Evolutionary conservation across 1,284 basidiomycete species (phyloP), one percentile per base, ranked within the genome.

Genomic region (Ganoderma leucocontextum): DNA sequence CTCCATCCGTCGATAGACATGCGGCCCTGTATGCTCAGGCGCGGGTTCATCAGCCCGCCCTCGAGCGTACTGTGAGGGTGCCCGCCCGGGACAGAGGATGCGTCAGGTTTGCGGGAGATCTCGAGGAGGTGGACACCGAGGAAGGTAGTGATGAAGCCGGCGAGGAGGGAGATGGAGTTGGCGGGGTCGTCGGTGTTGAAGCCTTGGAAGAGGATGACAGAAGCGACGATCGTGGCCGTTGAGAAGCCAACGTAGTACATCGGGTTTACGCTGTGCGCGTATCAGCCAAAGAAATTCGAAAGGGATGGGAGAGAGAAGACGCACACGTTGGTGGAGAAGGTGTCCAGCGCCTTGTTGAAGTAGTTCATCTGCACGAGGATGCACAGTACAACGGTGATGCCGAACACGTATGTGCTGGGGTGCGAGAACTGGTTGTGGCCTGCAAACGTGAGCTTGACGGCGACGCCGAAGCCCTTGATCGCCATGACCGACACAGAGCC

Each of bases 171-270:
- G 57, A 96, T 77, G 39, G 94, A 94, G 80, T 95, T 94, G 44
- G 89, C 88, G 4, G 90, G 91, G 70, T 91, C 91, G 22, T 91
- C 89, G 2, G 96, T 99, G 83, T 98, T 97, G 86, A 99, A 95
- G 1, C 97, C 97, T 83, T 95, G 94, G 87, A 99, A 99, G 70
- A 99, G 89, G 74, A 99, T 96, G 72, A 98, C 89, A 63, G 96
- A 98, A 0, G 97, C 96, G 63, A 97, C 86, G 76, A 98, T 95
- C 36, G 97, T 99, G 10, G 93, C 93, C 1, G 95, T 95, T 19
- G 96, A 97, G 84, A 99, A 99, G 80, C 95, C 93, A 80, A 99
- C 97, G 78, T 97, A 99, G 83, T 99, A 99, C 85, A 98, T 94
- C 0, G 98, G 97, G 79, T 99, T 99, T 67, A 99, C 97, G 55